Conservation (phyloP, 1,139 yeast species). For the Tardiomyces blankii region DNA sequence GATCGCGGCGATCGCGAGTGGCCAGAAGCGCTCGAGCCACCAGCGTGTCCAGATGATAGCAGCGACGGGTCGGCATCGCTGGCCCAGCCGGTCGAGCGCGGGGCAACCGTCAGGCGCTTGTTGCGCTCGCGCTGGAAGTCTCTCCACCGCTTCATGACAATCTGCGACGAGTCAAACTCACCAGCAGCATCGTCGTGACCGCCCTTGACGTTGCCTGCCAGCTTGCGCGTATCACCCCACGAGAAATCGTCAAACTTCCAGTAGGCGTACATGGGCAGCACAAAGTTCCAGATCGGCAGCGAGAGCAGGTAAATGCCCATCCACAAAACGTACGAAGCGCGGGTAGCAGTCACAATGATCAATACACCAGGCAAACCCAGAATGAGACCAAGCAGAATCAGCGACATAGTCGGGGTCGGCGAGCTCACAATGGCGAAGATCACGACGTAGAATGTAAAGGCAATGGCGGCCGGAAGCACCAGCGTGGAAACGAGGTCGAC, state of each 20-base stretch:
- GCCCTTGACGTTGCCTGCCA: conserved; percentile 54
- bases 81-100: neutral
- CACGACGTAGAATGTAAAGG: conserved; percentile 76
- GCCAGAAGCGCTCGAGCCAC: neutral
- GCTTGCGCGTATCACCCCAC: conserved; percentile 96
- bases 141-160: conserved; percentile 87
- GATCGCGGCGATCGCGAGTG: neutral
- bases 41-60: neutral
- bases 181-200: conserved; percentile 68
- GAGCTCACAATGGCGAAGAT: conserved; percentile 62
- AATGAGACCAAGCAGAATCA: conserved; percentile 67
- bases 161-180: conserved; percentile 77
- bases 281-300: conserved; percentile 90
- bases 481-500: conserved; percentile 86
- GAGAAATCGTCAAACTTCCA: conserved; percentile 98
- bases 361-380: conserved; percentile 85
- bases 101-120: neutral
- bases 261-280: conserved; percentile 76
- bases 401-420: conserved; percentile 77
- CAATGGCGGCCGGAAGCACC: conserved; percentile 85
- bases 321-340: conserved; percentile 67
- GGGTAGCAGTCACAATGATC: conserved; percentile 80
- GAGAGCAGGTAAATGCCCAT: conserved; percentile 73
- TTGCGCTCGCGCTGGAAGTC: conserved; percentile 65
- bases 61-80: neutral